Evolutionary conservation across 495 filamentous ascomycete species (phyloP), one percentile per base, ranked within the genome.

Genomic region (Emericellopsis terricola): DNA sequence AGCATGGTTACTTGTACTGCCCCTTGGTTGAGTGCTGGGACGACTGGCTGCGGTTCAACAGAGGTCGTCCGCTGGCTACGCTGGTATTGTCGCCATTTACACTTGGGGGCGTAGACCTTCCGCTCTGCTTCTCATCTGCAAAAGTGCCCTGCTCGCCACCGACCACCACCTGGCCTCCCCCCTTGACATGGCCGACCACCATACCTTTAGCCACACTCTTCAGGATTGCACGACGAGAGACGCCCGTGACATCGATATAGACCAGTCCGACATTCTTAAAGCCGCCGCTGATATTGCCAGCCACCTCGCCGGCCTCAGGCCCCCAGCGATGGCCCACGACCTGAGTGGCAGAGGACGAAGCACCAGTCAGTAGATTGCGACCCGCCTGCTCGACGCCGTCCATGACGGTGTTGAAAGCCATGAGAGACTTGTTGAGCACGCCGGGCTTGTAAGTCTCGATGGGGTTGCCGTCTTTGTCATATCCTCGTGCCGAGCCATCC

Each of bases 181-280:
- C 81, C 18, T 84, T 76, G 42, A 94, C 87, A 31, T 71, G 73
- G 11, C 89, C 89, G 13, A 97, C 79, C 0, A 96, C 81, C 87
- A 94, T 93, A n/a, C 91, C 89, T 59, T 92, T 94, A 15, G 91
- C 89, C 4, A 97, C 89, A 37, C 68, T 64, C 60, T 91, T 97
- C 40, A 97, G 70, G 33, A 97, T 68, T 0, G 91, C 91, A 40
- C 77, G 65, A 9, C 89, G 64, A 31, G 78, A 86, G 3, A 97
- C 91, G 3, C 89, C 89, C 1, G 82, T 74, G 5, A 86, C 91
- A 47, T 97, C 89, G 27, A 97, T 87, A 47, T 97, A 97, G n/a
- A 97, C 89, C 24, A 97, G 60, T 3, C 85, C 87, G 28, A 96
- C 91, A 44, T 96, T 96, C 60, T 81, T 91, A 42, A 93, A 76